Evolutionary conservation across 2,329 filamentous ascomycete genomes (phyloP), one percentile per base, ranked within the genome.

Genomic region (Aspergillus sp.): DNA sequence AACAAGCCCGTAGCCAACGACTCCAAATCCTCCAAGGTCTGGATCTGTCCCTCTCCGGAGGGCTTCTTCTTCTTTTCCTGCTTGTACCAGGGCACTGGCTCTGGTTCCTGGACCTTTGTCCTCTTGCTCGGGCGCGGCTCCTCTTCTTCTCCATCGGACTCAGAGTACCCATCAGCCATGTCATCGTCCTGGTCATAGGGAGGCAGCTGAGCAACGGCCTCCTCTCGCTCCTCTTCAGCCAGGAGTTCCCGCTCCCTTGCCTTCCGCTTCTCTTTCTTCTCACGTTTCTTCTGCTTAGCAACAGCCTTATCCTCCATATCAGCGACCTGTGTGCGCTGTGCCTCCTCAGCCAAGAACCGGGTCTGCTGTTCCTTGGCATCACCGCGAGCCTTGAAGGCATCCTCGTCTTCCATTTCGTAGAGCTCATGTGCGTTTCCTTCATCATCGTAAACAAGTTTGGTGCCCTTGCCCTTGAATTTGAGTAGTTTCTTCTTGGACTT

Each of bases 401-500:
- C 86, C 75, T 97, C 91, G 73, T 90, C 86, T 70, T 93, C 89
- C 64, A 99, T 86, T 73, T 96, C 90, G 78, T 98, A 97, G 14
- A 96, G 74, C 62, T 90, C 85, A 73, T 95, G 92, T 3, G 92
- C 82, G 61, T 90, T 87, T 65, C 93, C 93, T 33, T 97, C 91
- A 48, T 96, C 93, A 76, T 98, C 93, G 73, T 93, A 99, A 5
- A 97, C 83, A 7, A 97, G 79, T 72, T 95, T 96, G 41, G 85
- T 88, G 12, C 91, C 90, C 70, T 89, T 90, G 70, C 91, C 90
- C 80, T 92, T 96, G 80, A 91, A 90, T 72, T 96, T 95, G 70
- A 91, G 84, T 64, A 97, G 84, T 75, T 96, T 90, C 82, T 96
- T 96, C 82, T 97, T 98, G 19, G 90, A 96, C 69, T 89, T 89